phyloP scores from a whole-genome alignment of 192 early-diverging fungal genomes.

The Podila verticillata region DNA sequence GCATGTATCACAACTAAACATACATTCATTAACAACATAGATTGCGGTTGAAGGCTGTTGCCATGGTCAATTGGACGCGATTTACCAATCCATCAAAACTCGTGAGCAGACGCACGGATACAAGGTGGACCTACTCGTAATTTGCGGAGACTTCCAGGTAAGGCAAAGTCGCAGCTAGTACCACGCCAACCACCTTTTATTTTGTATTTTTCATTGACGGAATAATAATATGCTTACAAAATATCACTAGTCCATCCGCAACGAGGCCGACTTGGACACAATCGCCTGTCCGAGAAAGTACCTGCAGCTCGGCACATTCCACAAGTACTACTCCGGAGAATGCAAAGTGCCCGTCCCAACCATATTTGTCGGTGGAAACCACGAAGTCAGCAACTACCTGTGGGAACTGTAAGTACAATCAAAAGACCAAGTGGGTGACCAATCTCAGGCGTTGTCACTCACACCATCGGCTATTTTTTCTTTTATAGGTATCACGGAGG shows the following conservation, averaged over 20 bases:
- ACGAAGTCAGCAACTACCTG: constrained; percentile 94
- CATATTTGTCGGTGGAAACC: constrained; percentile 98
- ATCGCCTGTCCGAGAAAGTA: constrained; percentile 92
- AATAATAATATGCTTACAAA: too few species aligned
- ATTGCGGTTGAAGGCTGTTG: constrained; percentile 97
- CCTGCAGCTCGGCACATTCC: constrained; percentile 83
- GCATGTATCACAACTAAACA: too few species aligned
- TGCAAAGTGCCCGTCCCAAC: constrained; percentile 85
- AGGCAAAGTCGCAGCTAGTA: too few species aligned
- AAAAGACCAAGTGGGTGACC: too few species aligned
- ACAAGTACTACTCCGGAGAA: constrained; percentile 93
- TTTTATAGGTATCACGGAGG: constrained; percentile 85
- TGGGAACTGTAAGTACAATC: constrained; percentile 84
- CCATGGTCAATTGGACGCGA: constrained; percentile 92
- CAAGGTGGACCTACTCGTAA: constrained; percentile 89
- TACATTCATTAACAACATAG: constrained; percentile 7
- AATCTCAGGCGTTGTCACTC: too few species aligned
- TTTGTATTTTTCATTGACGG: too few species aligned
- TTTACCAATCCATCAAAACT: constrained; percentile 77
- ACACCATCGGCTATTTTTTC: background rate
- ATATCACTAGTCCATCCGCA: constrained; percentile 71
- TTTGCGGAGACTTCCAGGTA: constrained; percentile 98
- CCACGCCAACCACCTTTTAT: too few species aligned
- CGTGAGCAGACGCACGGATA: constrained; percentile 69
- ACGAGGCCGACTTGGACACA: constrained; percentile 78